A percentile compares a stretch with the other conserved stretches of the same genome.
phyloP scores from a whole-genome alignment of 352 stramenopile genomes.

The Phytophthora multivora region DNA sequence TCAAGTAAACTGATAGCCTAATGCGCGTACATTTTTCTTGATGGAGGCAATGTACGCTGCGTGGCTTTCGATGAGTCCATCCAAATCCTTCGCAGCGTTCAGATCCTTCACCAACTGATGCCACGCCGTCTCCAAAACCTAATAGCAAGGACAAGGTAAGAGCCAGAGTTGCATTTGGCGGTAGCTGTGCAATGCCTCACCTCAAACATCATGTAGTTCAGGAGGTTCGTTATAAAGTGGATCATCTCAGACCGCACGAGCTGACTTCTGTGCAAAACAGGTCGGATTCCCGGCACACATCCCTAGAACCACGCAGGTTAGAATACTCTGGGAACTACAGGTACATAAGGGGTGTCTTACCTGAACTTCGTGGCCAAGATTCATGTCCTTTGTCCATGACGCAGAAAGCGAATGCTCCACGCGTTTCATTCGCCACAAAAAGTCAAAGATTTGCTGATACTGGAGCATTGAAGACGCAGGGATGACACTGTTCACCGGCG shows the following conservation, averaged over 20 bases:
- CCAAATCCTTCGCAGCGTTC: conserved; percentile 91
- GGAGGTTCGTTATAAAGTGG: conserved; percentile 97
- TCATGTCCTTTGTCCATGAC: conserved; percentile 98
- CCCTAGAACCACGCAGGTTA: conserved; percentile 35
- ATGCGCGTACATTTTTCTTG: conserved; percentile 77
- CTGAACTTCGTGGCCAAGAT: conserved; percentile 93
- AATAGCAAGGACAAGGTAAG: neutral
- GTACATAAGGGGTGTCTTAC: conserved; percentile 28
- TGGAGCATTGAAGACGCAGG: conserved; percentile 83
- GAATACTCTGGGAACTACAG: neutral
- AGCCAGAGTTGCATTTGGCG: neutral
- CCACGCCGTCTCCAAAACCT: conserved; percentile 95
- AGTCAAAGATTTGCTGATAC: conserved; percentile 91
- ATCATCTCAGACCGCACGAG: conserved; percentile 97
- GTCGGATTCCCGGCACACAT: conserved; percentile 55
- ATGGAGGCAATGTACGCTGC: conserved; percentile 94
- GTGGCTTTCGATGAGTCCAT: conserved; percentile 96
- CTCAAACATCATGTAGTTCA: conserved; percentile 99
- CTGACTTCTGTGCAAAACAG: conserved; percentile 93
- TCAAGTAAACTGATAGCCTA: neutral
- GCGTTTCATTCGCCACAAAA: conserved; percentile 91
- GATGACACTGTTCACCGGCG: conserved; percentile 90
- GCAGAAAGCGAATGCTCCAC: conserved; percentile 93
- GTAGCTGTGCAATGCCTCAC: conserved; percentile 16
- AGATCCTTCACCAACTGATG: conserved; percentile 91